Conservation (phyloP, 2,329 filamentous ascomycete genomes). For the Escovopsis sp. region DNA sequence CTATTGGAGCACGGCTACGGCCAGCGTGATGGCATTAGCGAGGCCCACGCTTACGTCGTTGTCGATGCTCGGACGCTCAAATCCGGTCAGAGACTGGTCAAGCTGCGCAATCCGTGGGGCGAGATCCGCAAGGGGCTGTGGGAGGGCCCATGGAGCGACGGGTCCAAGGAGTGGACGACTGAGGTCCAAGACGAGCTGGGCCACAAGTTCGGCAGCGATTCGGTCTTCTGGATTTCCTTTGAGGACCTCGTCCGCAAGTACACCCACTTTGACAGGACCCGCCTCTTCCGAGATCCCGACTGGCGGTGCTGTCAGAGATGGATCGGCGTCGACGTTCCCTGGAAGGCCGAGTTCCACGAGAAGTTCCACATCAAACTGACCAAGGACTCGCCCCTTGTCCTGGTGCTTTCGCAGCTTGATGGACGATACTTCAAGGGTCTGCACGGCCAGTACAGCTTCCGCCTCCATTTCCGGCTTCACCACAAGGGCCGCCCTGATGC, state of each 20-base stretch:
- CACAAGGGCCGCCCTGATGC: conserved; percentile 30
- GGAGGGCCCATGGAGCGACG: conserved; percentile 46
- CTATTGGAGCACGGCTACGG: conserved; percentile 49
- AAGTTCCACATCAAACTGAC: conserved; percentile 45
- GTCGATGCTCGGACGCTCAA: conserved; percentile 41
- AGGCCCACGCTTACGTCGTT: conserved; percentile 46
- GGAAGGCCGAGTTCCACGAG: conserved; percentile 46
- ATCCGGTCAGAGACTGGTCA: conserved; percentile 39
- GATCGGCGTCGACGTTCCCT: conserved; percentile 48
- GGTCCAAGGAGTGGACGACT: conserved; percentile 46
- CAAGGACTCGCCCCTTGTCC: conserved; percentile 40
- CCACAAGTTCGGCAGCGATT: conserved; percentile 46
- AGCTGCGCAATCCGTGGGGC: conserved; percentile 48
- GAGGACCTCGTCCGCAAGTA: conserved; percentile 49
- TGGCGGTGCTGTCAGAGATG: conserved; percentile 46
- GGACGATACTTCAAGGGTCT: conserved; percentile 47
- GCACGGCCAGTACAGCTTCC: conserved; percentile 41
- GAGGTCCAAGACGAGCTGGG: conserved; percentile 42
- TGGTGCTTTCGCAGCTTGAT: conserved; percentile 49
- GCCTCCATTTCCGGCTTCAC: conserved; percentile 37
- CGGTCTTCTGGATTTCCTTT: conserved; percentile 50
- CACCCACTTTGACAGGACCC: conserved; percentile 45
- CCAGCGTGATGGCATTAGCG: conserved; percentile 41
- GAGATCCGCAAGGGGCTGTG: conserved; percentile 42
- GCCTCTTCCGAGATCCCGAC: conserved; percentile 41